Evolutionary conservation across 768 basidiomycete genomes (phyloP), one percentile per base, ranked within the genome.

Genomic region (Suillus variegatus): DNA sequence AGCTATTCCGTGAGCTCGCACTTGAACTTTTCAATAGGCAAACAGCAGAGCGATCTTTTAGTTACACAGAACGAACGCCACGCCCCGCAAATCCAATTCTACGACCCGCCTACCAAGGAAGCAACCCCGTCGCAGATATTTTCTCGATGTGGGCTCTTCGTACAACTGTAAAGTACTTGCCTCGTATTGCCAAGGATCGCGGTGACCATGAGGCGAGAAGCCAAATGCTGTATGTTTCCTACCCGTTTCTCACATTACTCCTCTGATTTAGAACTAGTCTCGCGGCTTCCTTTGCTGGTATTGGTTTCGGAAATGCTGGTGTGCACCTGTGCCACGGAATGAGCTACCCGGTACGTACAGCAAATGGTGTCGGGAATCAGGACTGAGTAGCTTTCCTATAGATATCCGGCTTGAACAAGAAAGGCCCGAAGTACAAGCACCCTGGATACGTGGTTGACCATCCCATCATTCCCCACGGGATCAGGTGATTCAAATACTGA

Each of bases 381-480:
- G n/a, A 54, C 63, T 22, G 25, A 66, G 14, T 64, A 62, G 55
- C 60, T 40, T 47, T 18, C 41, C 25, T 58, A 65, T 65, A 94
- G 93, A 94, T 97, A 66, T 95, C 94, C 12, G 93, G 94, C 2
- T 78, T 96, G 74, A 99, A 99, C 82, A 97, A 99, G 80, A 90
- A 88, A 68, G 94, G 96, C 0, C 93, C 95, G 1, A 91, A 93
- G 73, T 98, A 93, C 78, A 88, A 92, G 74, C 94, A 97, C 75
- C 87, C 94, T 32, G 96, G 94, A 54, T 99, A 99, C 78, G 80
- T 84, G 22, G 88, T 88, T n/a, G 85, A 91, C 68, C 82, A 86
- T 60, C 95, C 96, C 8, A 94, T 99, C 68, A 95, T 99, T 65
- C 96, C 96, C 14, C 95, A 97, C 72, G 95, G 95, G 57, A 82